Conservation (phyloP, 2,329 filamentous ascomycete genomes). For the Arachnopeziza araneosa region DNA sequence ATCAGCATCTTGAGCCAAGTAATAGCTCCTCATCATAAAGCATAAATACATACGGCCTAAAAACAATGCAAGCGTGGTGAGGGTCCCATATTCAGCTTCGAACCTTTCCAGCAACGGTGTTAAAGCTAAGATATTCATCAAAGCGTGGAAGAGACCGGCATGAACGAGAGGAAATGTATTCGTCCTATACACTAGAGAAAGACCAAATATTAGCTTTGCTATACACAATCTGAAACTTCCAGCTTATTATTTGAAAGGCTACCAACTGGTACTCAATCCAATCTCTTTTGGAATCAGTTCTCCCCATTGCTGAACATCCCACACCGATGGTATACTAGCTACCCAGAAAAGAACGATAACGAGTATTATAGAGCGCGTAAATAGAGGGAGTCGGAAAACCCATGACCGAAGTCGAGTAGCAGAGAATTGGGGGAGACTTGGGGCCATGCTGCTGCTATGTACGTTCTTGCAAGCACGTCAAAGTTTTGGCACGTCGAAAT, state of each 20-base stretch:
- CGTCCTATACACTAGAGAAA: slow-evolving; percentile 70
- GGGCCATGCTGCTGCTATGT: slow-evolving; percentile 18
- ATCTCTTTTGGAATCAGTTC: slow-evolving; percentile 73
- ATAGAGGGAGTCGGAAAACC: slow-evolving; percentile 76
- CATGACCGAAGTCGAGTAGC: slow-evolving; percentile 73
- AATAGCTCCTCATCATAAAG: background rate
- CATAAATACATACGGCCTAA: slow-evolving; percentile 68
- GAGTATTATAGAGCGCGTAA: slow-evolving; percentile 67
- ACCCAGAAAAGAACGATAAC: slow-evolving; percentile 66
- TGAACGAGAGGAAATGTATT: slow-evolving; percentile 93
- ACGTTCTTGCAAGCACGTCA: background rate
- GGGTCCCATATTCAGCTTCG: slow-evolving; percentile 84
- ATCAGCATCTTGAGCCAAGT: slow-evolving; percentile 4
- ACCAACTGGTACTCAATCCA: slow-evolving; percentile 63
- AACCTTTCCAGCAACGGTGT: slow-evolving; percentile 90
- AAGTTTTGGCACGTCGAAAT: background rate
- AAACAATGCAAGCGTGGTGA: slow-evolving; percentile 82
- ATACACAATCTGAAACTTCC: background rate
- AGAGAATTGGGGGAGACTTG: slow-evolving; percentile 51
- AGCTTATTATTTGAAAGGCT: background rate
- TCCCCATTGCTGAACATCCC: slow-evolving; percentile 72
- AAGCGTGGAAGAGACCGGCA: slow-evolving; percentile 69
- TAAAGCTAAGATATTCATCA: slow-evolving; percentile 74
- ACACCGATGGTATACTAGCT: slow-evolving; percentile 61
- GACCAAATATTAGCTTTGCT: slow-evolving; percentile 3